Conservation (phyloP, 2,329 filamentous ascomycete species). For the Gaeumannomyces tritici region DNA sequence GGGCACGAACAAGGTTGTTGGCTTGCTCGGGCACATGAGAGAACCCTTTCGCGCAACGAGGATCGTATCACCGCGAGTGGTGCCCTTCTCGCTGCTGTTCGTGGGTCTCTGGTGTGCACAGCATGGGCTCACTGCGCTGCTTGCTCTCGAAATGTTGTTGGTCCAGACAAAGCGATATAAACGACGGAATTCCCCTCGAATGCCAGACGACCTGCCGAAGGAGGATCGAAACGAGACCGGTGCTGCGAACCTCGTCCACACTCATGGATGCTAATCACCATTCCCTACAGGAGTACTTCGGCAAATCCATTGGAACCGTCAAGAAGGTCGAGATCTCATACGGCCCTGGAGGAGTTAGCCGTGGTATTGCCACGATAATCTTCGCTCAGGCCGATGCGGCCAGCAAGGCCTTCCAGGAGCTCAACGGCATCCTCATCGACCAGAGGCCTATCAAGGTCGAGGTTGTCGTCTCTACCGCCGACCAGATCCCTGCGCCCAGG, state of each 20-base stretch:
- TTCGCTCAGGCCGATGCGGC: conserved; percentile 77
- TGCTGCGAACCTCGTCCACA: not conserved
- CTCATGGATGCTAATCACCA: conserved; percentile 4
- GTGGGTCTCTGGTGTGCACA: not conserved
- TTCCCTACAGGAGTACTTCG: conserved; percentile 75
- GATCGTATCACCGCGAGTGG: not conserved
- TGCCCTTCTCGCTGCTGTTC: not conserved
- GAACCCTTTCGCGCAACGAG: not conserved
- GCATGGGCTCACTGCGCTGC: conserved; percentile 4
- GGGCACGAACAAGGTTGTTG: not conserved
- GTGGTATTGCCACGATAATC: conserved; percentile 82
- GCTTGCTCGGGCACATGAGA: not conserved
- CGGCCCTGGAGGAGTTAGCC: conserved; percentile 83
- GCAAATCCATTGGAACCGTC: conserved; percentile 76
- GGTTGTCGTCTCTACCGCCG: conserved; percentile 72
- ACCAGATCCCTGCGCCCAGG: conserved; percentile 56
- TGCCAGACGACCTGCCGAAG: not conserved
- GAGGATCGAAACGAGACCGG: not conserved
- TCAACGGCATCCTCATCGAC: conserved; percentile 88
- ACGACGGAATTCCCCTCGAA: not conserved
- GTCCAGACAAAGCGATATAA: not conserved
- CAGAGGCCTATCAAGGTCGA: conserved; percentile 90
- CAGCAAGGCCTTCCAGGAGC: conserved; percentile 68
- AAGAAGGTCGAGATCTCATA: conserved; percentile 89
- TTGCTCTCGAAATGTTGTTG: not conserved